These are phyloP conservation scores for Erodium trifolium DNA, from an alignment of 441 rosid species.

Conservation along the genomic window DNA sequence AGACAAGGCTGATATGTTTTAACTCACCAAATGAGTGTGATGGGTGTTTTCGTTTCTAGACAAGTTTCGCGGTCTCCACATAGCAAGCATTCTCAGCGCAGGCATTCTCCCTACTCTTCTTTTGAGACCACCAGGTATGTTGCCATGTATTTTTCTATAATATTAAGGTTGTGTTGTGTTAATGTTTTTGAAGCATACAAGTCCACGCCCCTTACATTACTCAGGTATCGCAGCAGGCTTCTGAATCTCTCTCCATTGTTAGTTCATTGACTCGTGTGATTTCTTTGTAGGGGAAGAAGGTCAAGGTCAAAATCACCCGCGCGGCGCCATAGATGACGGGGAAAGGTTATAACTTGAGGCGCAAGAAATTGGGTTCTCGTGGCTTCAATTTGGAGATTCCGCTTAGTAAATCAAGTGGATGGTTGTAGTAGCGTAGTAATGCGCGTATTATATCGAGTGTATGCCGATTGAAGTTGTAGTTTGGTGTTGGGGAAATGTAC, in stretches of 20 bases:
- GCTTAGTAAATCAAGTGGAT: neutral
- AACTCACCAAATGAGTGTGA: constrained; percentile 58
- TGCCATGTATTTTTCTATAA: constrained; percentile 20
- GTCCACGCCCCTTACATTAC: neutral
- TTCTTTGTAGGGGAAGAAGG: constrained; percentile 7
- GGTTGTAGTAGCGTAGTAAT: neutral
- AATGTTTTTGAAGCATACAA: constrained; percentile 16
- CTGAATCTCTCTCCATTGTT: neutral
- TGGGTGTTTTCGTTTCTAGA: constrained; percentile 95
- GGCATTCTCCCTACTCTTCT: constrained; percentile 95
- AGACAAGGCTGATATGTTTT: constrained; percentile 27
- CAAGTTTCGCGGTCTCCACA: constrained; percentile 95
- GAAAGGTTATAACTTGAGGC: constrained; percentile 11
- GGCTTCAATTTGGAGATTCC: constrained; percentile 6
- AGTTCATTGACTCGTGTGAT: neutral
- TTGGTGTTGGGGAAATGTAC: constrained; percentile 1
- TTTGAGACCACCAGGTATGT: constrained; percentile 51
- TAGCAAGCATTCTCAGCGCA: constrained; percentile 98
- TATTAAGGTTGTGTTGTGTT: constrained; percentile 30
- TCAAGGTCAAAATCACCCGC: constrained; percentile 41
- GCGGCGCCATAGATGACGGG: constrained; percentile 39
- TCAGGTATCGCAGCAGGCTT: neutral
- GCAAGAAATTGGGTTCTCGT: neutral
- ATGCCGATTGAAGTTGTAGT: constrained; percentile 1
- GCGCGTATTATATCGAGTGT: neutral